Evolutionary conservation across 2,329 filamentous ascomycete species (phyloP), one percentile per base, ranked within the genome.

Genomic region (Cladosporium sp.): DNA sequence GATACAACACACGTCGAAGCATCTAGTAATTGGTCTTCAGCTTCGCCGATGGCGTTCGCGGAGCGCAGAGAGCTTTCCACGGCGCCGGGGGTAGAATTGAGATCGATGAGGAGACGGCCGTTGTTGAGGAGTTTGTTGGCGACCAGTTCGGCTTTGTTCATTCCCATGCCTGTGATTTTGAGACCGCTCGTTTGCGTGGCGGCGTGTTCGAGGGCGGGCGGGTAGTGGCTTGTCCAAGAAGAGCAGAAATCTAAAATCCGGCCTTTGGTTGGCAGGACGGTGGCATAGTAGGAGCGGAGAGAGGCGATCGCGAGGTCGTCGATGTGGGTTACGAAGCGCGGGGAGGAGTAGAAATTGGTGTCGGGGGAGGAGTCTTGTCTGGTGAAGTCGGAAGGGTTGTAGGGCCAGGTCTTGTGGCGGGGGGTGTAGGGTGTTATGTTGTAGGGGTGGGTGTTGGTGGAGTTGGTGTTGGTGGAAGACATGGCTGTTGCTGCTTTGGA

Each of bases 251-350:
- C 83, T 13, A 85, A 67, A 0, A 85, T 78, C 0, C 70, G 72
- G 1, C 82, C 80, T 54, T 71, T 73, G 4, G 66, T 66, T 0
- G 82, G 82, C 4, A 86, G 73, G 1, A 75, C 75, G 0, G 68
- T 67, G n/a, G 73, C 72, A 70, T 85, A 85, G 73, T 86, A 85
- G 2, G 71, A 67, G 26, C 77, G 74, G 1, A 86, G 70, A 0
- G 76, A 73, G 4, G 72, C 70, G 59, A 85, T 83, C 0, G 83
- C 82, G 5, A 78, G 75, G 49, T 83, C 81, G 68, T 85, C 83
- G 69, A 85, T 85, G 65, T 85, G 84, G 13, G 83, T 83, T 1
- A 85, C 83, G 67, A 84, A 82, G 18, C 83, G 78, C 1, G 83
- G 80, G 21, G 76, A 69, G 30, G 68, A 70, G 71, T 81, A 82